Base-by-base conservation (phyloP, 1,284 basidiomycete species). In the Apiotrichum akiyoshidainum region DNA sequence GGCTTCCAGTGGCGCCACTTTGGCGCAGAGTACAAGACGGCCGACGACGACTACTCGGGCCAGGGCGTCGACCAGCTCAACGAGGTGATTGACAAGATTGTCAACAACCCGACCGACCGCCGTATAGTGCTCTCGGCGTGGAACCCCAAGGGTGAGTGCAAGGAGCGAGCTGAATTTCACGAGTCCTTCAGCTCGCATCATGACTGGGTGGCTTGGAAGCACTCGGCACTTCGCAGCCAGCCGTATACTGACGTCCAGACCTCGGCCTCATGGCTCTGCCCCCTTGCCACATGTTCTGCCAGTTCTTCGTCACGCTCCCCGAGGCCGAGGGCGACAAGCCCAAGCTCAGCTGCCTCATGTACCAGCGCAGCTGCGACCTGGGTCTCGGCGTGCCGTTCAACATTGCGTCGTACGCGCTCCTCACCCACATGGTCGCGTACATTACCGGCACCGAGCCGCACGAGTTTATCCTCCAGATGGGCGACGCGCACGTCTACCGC, bases 1-100 rank as follows among this genome's bases (percentile, higher is more conserved):
- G 95, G 95, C 0, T 99, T 99, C 75, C 95, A 99, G 71, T 99
- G 96, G 95, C 83, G 95, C 55, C 94, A 98, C 76, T 99, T 98
- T 77, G 95, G 96, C 1, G 95, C 95, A 0, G 79, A 85, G 65
- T 99, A 99, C 71, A 81, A 81, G 21, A 87, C 90, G 64, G 90
- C 87, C 65, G 89, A 94, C 46, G 80, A 83, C 35, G 85, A 91
- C 69, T 99, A 99, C 73, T 79, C 82, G 0, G 92, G 90, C 0
- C 80, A 96, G 71, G 95, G 95, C 22, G 91, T 98, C 35, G 96
- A 99, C 79, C 95, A 99, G 80, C 81, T 99, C 47, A 78, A 81
- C 53, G 88, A 95, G 67, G 90, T 92, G 64, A 90, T 98, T 46
- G 79, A 84, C 61, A 95, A 95, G 80, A 98, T 99, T 78, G 90